Evolutionary conservation across 768 basidiomycete species (phyloP).

Genomic region (Fomitopsis pulvina): DNA sequence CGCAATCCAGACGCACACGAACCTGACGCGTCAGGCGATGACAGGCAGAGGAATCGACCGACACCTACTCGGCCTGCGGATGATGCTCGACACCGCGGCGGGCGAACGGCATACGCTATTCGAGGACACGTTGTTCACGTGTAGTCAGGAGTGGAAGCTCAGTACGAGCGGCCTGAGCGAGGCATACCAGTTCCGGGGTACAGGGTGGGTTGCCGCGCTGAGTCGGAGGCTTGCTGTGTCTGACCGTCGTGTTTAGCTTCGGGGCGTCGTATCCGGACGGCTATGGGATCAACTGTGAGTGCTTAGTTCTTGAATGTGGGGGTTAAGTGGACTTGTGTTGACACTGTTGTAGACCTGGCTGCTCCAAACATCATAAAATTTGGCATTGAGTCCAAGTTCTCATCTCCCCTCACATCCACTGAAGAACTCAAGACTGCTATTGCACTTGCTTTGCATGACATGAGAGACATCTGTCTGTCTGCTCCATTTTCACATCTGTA

Average conservation of each 20-base stretch:
- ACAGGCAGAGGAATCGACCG: slow-evolving; percentile 84
- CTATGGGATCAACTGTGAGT: slow-evolving; percentile 90
- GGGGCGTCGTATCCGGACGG: slow-evolving; percentile 79
- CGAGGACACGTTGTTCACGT: slow-evolving; percentile 68
- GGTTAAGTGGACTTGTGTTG: slow-evolving; percentile 16
- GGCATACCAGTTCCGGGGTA: slow-evolving; percentile 81
- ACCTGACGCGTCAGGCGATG: slow-evolving; percentile 70
- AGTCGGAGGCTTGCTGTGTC: slow-evolving; percentile 2
- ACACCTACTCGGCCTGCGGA: slow-evolving; percentile 79
- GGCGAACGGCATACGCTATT: slow-evolving; percentile 61
- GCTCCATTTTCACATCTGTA: not conserved
- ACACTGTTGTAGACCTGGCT: slow-evolving; percentile 56
- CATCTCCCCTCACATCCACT: slow-evolving; percentile 66
- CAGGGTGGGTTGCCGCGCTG: slow-evolving; percentile 45
- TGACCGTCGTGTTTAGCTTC: slow-evolving; percentile 41
- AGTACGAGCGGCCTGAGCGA: slow-evolving; percentile 88
- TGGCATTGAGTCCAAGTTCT: slow-evolving; percentile 87
- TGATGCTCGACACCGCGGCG: slow-evolving; percentile 48
- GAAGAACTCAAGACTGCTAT: slow-evolving; percentile 56
- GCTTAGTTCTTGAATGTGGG: not conserved
- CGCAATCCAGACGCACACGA: slow-evolving; percentile 66
- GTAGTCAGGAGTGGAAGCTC: slow-evolving; percentile 79
- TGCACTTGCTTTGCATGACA: slow-evolving; percentile 56
- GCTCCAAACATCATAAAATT: slow-evolving; percentile 79
- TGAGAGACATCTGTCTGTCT: slow-evolving; percentile 34